Percentiles rank a stretch among this genome's conserved stretches.
Conservation (phyloP, 169 alveolate species). For the Plasmodium cynomolgi region DNA sequence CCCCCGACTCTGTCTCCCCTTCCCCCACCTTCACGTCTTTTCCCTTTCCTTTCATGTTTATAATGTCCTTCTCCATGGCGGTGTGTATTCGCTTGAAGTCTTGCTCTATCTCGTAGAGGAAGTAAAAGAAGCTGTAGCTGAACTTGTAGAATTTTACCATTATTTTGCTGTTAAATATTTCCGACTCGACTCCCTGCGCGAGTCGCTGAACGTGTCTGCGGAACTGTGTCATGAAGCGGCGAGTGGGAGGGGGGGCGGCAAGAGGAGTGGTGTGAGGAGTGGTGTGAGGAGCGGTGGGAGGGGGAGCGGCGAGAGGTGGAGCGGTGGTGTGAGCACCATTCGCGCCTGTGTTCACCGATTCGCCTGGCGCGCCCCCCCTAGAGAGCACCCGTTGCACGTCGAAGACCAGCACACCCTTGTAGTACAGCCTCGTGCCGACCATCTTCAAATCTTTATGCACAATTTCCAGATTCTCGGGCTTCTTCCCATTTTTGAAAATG, state of each 20-base stretch:
- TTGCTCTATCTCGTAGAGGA: slow-evolving; percentile 52
- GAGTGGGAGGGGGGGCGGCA: no score
- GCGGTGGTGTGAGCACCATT: no score
- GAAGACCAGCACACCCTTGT: slow-evolving; percentile 16
- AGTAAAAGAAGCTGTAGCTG: slow-evolving; percentile 63
- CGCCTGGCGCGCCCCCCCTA: neutral
- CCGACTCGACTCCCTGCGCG: slow-evolving; percentile 11
- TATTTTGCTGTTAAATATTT: slow-evolving; percentile 48
- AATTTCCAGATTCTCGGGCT: neutral
- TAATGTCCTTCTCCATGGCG: slow-evolving; percentile 53
- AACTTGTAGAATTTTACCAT: slow-evolving; percentile 62
- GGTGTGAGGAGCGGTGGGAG: no score
- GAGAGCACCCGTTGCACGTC: neutral
- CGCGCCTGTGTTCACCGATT: neutral
- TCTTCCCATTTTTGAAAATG: slow-evolving; percentile 31
- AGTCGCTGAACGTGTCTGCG: neutral
- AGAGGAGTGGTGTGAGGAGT: no score
- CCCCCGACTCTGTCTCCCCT: neutral
- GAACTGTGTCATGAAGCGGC: neutral
- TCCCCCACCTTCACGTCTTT: neutral
- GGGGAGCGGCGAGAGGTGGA: no score
- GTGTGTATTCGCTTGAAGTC: slow-evolving; percentile 58
- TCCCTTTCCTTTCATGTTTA: neutral
- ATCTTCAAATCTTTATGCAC: neutral
- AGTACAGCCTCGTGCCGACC: neutral